Base-by-base conservation (phyloP, 2,329 filamentous ascomycete genomes). In the Arthrobotrys sinensis region DNA sequence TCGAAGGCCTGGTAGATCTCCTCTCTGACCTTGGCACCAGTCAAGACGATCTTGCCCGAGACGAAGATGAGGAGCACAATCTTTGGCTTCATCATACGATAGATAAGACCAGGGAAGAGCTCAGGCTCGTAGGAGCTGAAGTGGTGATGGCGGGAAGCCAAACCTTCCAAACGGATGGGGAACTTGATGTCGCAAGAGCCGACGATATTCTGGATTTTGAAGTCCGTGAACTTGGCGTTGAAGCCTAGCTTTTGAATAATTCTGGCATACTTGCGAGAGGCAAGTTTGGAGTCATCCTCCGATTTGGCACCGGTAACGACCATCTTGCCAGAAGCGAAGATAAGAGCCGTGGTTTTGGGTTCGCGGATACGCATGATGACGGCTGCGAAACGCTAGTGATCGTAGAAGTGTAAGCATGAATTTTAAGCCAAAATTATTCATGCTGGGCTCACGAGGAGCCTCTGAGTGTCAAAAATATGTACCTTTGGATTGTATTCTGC, bases 11-110 rank as follows among this genome's bases (percentile, higher is more conserved):
- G 93, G 84, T 97, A 97, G 82, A 99, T 98, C 87, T 98, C 96
- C 86, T 99, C 96, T 82, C 96, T 92, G 81, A 98, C 94, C 85
- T 99, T 98, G 81, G 96, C 96, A 83, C 96, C 96, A 48, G 96
- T 98, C 84, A 98, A 89, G 83, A 98, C 96, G 80, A 98, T 98
- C 89, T 98, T 98, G 83, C 95, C 96, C 83, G 92, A 96, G 83
- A 98, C 95, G 87, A 98, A 98, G 85, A 99, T 97, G 84, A 98
- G 88, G 28, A 98, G 90, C 67, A 98, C 95, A 82, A 98, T 97
- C 90, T 98, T 98, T 19, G 96, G 96, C 88, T 98, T 98, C 88
- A 98, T 97, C 96, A 99, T 99, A 85, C 96, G 94, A 87, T 99
- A 99, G 86, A 99, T 99, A 65, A 99, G 91, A 90, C 96, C 96